These are phyloP conservation scores for Blepharisma japonicum DNA, from an alignment of 73 alveolate species.

Conservation along the genomic window DNA sequence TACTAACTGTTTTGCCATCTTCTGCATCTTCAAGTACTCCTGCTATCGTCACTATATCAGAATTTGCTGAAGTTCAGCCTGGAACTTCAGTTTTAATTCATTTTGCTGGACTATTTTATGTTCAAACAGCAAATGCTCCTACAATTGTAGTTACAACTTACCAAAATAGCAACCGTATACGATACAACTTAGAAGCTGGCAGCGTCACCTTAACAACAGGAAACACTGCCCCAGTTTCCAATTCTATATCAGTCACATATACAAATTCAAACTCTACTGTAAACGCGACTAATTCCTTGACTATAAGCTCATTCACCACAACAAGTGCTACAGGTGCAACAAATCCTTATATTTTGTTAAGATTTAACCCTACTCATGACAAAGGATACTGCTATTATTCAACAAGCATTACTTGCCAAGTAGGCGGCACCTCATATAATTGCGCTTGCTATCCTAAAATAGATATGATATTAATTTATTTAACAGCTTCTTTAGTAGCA, in stretches of 20 bases:
- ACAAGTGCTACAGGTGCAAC: slow-evolving; percentile 26
- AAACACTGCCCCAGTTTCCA: slow-evolving; percentile 25
- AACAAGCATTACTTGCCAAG: not conserved
- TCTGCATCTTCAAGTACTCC: not conserved
- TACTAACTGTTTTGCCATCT: slow-evolving; percentile 15
- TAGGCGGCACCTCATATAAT: not conserved
- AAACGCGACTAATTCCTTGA: slow-evolving; percentile 33
- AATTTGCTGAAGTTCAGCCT: not conserved
- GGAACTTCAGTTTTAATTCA: slow-evolving; percentile 16
- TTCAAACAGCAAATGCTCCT: slow-evolving; percentile 2
- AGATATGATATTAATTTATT: slow-evolving; percentile 7
- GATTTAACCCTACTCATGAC: slow-evolving; percentile 9
- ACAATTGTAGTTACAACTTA: slow-evolving; percentile 18
- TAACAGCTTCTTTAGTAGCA: not conserved
- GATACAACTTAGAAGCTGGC: slow-evolving; percentile 29
- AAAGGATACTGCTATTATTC: slow-evolving; percentile 19
- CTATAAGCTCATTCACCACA: slow-evolving; percentile 13
- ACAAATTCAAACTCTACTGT: slow-evolving; percentile 6
- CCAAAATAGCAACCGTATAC: slow-evolving; percentile 10
- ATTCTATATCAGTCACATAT: not conserved
- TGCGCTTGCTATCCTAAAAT: slow-evolving; percentile 5
- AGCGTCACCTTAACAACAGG: slow-evolving; percentile 11
- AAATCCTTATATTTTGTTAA: slow-evolving; percentile 10
- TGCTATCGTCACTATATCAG: not conserved
- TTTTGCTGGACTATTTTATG: not conserved